Conservation (phyloP, 805 yeast genomes). For the Clavispora santaluciae region DNA sequence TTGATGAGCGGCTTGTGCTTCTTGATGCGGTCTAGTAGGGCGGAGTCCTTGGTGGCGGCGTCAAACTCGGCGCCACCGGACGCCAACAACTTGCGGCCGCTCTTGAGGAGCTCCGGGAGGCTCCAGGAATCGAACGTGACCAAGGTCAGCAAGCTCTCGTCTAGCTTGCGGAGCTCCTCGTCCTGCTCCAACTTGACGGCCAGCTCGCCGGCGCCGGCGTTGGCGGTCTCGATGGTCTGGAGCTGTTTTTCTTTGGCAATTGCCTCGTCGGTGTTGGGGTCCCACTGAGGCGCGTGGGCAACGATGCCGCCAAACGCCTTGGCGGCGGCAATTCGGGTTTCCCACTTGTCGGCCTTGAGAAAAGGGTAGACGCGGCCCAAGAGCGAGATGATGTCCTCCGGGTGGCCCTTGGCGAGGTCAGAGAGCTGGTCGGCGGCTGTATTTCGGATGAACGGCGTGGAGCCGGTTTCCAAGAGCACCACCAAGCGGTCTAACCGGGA, state of each 20-base stretch:
- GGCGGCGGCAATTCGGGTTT: slow-evolving; percentile 91
- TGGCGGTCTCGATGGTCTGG: slow-evolving; percentile 13
- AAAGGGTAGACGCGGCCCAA: slow-evolving; percentile 90
- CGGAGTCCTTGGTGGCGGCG: slow-evolving; percentile 31
- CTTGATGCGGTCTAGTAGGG: slow-evolving; percentile 44
- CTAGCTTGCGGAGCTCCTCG: slow-evolving; percentile 36
- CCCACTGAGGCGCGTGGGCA: slow-evolving; percentile 73
- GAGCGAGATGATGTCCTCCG: slow-evolving; percentile 81
- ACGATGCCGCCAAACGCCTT: slow-evolving; percentile 93
- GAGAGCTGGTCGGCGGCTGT: slow-evolving; percentile 97
- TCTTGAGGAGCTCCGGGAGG: slow-evolving; percentile 42
- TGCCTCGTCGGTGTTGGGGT: slow-evolving; percentile 55
- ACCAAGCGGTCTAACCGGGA: slow-evolving; percentile 55
- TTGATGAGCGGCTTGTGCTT: slow-evolving; percentile 44
- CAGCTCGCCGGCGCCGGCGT: slow-evolving; percentile 22
- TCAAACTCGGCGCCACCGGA: slow-evolving; percentile 47
- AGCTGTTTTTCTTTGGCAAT: slow-evolving; percentile 20
- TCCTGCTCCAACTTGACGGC: slow-evolving; percentile 37
- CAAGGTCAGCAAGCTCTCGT: slow-evolving; percentile 38
- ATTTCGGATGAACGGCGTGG: slow-evolving; percentile 86
- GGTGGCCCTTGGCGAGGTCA: slow-evolving; percentile 89
- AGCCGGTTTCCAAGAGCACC: slow-evolving; percentile 80
- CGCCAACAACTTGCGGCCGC: slow-evolving; percentile 57
- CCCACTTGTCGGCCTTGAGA: slow-evolving; percentile 83
- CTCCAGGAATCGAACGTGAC: slow-evolving; percentile 49